phyloP scores from a whole-genome alignment of 352 stramenopile species.

The Globisporangium cederbergense region DNA sequence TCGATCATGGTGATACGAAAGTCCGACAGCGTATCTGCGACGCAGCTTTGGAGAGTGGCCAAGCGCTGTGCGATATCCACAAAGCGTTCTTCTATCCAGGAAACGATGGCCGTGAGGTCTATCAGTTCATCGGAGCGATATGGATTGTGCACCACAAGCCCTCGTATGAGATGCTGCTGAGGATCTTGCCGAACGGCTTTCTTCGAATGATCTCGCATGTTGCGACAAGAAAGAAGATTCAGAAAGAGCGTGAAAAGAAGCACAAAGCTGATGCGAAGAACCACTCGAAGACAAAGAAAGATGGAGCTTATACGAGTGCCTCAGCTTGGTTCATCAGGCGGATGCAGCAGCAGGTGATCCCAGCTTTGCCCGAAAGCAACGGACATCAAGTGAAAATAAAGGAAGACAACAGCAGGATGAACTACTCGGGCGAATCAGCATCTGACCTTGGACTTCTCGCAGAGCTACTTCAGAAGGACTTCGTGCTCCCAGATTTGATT shows the following conservation, averaged over 20 bases:
- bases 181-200: constrained; percentile 68
- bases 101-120: constrained; percentile 55
- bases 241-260: constrained; percentile 44
- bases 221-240: constrained; percentile 54
- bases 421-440: constrained; percentile 72
- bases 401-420: constrained; percentile 51
- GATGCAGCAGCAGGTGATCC: constrained; percentile 59
- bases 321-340: constrained; percentile 67
- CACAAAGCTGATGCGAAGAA: constrained; percentile 27
- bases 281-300: constrained; percentile 26
- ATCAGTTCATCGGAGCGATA: constrained; percentile 71
- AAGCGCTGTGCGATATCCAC: constrained; percentile 56
- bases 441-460: constrained; percentile 65
- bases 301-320: constrained; percentile 11
- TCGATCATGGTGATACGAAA: constrained; percentile 66
- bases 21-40: constrained; percentile 67
- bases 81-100: constrained; percentile 69
- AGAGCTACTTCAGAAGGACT: constrained; percentile 65
- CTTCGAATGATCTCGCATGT: constrained; percentile 71
- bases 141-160: constrained; percentile 75
- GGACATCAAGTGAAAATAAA: constrained; percentile 28
- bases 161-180: constrained; percentile 63
- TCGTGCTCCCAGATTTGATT: constrained; percentile 74
- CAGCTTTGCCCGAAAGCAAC: constrained; percentile 28
- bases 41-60: constrained; percentile 51